Evolutionary conservation across 2,329 filamentous ascomycete species (phyloP), one percentile per base, ranked within the genome.

Genomic region (Fusarium scirpi): DNA sequence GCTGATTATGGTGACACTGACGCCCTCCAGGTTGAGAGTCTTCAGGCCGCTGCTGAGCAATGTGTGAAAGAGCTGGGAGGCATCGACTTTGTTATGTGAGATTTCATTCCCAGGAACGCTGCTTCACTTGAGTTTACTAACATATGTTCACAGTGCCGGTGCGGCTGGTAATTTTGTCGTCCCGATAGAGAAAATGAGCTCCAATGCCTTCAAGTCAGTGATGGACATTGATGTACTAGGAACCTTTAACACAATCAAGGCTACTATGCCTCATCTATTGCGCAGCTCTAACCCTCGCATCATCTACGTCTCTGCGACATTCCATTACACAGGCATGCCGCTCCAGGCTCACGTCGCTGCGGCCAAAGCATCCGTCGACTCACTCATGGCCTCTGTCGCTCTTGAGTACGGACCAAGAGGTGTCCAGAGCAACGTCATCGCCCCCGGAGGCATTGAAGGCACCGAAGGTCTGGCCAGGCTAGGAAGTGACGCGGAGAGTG

Each of bases 161-260:
- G 96, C 96, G 16, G 96, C 96, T 20, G 96, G 96, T 63, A 99
- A 99, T 81, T 99, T 98, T 80, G 86, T 99, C 24, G 92, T 94
- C 1, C 92, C 95, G 7, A 91, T 98, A 65, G 87, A 91, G 43
- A 91, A 91, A 67, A 87, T 98, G 52, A 94, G 90, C 43, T 82
- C 92, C 62, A 98, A 98, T 78, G 96, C 93, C 6, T 97, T 99
- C 89, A 97, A 94, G 80, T 86, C 93, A 0, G 96, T 99, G 71
- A 95, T 98, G 76, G 96, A 98, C 67, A 99, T 99, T 76, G 96
- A 98, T 78, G 91, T 97, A 5, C 81, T 98, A 38, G 96, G 96
- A 32, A 97, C 93, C 18, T 99, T 92, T 83, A 97, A 98, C 83
- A 97, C 94, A 5, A 86, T 97, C 77, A 98, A 98, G 82, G 94